Percentiles rank a stretch among this genome's conserved stretches.
phyloP scores from a whole-genome alignment of 208 protist genomes.

The Trypanosomatidae sp. region DNA sequence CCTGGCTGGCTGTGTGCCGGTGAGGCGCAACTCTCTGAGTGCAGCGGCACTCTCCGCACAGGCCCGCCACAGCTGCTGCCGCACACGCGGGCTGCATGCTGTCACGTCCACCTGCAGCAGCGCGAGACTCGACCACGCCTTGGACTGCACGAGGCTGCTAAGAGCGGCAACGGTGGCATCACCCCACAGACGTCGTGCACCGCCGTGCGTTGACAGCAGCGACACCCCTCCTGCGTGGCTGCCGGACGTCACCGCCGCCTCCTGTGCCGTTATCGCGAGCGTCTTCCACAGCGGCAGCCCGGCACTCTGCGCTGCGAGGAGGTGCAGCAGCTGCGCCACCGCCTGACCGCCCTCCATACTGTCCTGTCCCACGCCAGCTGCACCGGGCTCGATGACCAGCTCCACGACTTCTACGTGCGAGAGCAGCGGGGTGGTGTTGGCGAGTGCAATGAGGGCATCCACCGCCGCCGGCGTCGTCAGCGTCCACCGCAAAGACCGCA shows the following conservation, averaged over 20 bases:
- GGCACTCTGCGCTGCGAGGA: constrained; percentile 1
- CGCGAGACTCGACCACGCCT: constrained; percentile 19
- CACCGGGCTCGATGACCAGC: constrained; percentile 16
- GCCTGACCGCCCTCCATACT: constrained; percentile 8
- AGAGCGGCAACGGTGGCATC: constrained; percentile 25
- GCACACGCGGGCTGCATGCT: constrained; percentile 15
- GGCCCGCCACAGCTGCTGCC: constrained; percentile 26
- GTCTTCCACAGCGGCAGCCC: neutral
- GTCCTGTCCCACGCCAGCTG: constrained; percentile 2
- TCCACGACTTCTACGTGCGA: constrained; percentile 27
- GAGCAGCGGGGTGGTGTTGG: constrained; percentile 15
- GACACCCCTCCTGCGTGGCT: too few species aligned
- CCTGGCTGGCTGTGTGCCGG: constrained; percentile 27
- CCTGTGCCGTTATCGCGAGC: neutral
- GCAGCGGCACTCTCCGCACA: constrained; percentile 12
- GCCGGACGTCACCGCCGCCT: neutral
- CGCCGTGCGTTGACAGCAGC: neutral
- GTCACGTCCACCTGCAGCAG: constrained; percentile 38
- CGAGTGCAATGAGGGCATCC: constrained; percentile 4
- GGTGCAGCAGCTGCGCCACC: constrained; percentile 14
- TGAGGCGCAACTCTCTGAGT: constrained; percentile 38
- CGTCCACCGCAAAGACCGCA: too few species aligned
- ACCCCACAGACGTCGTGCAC: constrained; percentile 25
- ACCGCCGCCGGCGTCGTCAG: constrained; percentile 14
- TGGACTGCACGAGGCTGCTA: constrained; percentile 22